Base-by-base conservation (phyloP, 305 asterid genomes). In the Fraxinus ornus region DNA sequence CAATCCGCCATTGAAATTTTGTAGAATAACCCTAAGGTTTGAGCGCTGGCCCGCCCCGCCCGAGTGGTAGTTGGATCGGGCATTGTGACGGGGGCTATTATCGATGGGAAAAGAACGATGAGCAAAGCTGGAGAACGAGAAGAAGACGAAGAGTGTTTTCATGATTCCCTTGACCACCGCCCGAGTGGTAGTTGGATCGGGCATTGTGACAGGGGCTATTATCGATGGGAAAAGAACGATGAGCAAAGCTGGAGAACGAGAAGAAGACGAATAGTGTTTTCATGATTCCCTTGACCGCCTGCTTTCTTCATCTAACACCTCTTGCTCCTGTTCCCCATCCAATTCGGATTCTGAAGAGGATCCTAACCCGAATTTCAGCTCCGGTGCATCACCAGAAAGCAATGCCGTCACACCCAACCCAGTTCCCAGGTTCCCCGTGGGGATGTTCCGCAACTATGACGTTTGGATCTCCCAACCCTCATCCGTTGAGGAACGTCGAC, bases 231-330 rank as follows among this genome's bases (percentile, higher is more conserved):
- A 72, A 83, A 72, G 86, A 71, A 90, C 85, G 86, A 92, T 93
- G 97, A 94, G 89, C 89, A 88, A 71, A 90, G 86, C 89, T 78
- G 90, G 86, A 19, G 93, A 87, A 84, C 95, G 82, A 77, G 93
- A 87, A 24, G 95, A 88, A 79, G 88, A 90, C 21, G 94, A 90
- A 83, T 97, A 90, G 84, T 83, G 84, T 76, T 96, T 92, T 81
- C 92, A 97, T 89, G 98, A 94, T 87, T 92, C 99, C 1, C 90
- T 97, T 83, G 97, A 97, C 88, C 95, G 98, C 33, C 86, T 97
- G 5, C 91, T 91, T 17, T 94, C 99, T 78, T 97, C 98, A 13
- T 71, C 98, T 78, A 88, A 92, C 91, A 90, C 94, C 39, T 94
- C 98, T 1, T 92, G 99, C 82, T 93, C 98, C 30, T 85, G 92